Conservation (phyloP, 2,329 filamentous ascomycete species). For the Colletotrichum agaves region DNA sequence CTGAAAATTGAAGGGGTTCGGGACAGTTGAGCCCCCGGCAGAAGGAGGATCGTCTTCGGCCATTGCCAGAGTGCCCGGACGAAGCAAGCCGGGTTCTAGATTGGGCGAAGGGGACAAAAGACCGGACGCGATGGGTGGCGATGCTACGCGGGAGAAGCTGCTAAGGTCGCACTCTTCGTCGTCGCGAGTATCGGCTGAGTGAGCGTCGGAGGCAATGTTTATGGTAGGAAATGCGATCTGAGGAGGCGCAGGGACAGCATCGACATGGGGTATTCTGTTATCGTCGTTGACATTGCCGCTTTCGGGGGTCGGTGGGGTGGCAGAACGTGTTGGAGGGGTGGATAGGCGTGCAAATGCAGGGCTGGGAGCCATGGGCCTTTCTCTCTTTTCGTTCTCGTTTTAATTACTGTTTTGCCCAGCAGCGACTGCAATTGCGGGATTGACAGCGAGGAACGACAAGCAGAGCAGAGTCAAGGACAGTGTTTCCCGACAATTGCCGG, state of each 20-base stretch:
- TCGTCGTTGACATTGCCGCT: constrained; percentile 21
- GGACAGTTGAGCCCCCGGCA: constrained; percentile 45
- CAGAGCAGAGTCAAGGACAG: constrained; percentile 14
- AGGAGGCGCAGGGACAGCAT: constrained; percentile 17
- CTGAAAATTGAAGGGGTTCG: constrained; percentile 94
- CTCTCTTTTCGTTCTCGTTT: constrained; percentile 2
- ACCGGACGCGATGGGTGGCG: constrained; percentile 39
- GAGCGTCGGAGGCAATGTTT: constrained; percentile 15
- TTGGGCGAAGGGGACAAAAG: constrained; percentile 25
- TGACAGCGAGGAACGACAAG: background rate
- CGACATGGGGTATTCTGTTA: constrained; percentile 28
- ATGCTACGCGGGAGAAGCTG: background rate
- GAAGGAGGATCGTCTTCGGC: constrained; percentile 44
- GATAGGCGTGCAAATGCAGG: constrained; percentile 44
- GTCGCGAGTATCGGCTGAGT: constrained; percentile 1
- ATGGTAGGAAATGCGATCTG: constrained; percentile 22
- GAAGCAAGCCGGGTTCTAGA: constrained; percentile 35
- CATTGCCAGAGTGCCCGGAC: constrained; percentile 47
- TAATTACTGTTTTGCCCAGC: constrained; percentile 3
- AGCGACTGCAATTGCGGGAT: constrained; percentile 1
- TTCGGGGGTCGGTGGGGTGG: constrained; percentile 67
- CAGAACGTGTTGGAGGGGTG: constrained; percentile 66
- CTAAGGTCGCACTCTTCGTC: background rate
- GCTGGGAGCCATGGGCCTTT: constrained; percentile 64
- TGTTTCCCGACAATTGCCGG: constrained; percentile 17